A percentile compares a stretch with the other conserved stretches of the same genome.
These are phyloP conservation scores for Sugiyamaella valdiviana DNA, from an alignment of 805 yeast genomes.

Conservation along the genomic window DNA sequence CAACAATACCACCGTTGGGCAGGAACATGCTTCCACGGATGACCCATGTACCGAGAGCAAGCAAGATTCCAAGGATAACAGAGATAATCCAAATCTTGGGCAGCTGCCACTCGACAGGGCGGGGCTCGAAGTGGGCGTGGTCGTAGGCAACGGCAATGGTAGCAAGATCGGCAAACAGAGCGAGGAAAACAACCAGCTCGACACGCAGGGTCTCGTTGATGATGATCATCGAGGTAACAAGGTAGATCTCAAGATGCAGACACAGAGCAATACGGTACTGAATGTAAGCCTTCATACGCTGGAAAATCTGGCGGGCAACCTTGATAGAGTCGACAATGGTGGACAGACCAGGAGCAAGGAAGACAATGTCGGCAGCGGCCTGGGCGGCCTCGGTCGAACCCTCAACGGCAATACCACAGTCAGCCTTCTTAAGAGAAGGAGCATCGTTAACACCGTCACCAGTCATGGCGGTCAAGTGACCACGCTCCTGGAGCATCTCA, in stretches of 20 bases:
- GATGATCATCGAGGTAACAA: constrained; percentile 94
- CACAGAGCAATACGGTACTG: constrained; percentile 97
- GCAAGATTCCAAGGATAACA: constrained; percentile 72
- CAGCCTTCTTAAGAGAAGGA: constrained; percentile 94
- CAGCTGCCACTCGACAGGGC: constrained; percentile 93
- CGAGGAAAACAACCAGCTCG: constrained; percentile 90
- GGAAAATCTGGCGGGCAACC: constrained; percentile 96
- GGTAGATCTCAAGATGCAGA: constrained; percentile 87
- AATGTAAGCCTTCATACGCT: constrained; percentile 97
- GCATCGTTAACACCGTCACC: constrained; percentile 99
- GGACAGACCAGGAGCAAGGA: constrained; percentile 92
- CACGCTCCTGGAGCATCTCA: constrained; percentile 91
- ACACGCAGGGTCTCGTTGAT: constrained; percentile 80
- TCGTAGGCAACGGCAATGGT: constrained; percentile 96
- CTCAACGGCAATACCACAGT: constrained; percentile 95
- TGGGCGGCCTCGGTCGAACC: constrained; percentile 97
- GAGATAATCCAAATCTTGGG: constrained; percentile 99
- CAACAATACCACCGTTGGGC: constrained; percentile 72
- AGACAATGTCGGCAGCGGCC: constrained; percentile 94
- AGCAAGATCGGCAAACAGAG: constrained; percentile 95
- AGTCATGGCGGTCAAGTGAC: constrained; percentile 97
- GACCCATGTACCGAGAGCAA: constrained; percentile 93
- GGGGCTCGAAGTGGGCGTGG: constrained; percentile 90
- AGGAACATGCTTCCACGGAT: constrained; percentile 89
- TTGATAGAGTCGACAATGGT: constrained; percentile 91